Evolutionary conservation across 2,329 filamentous ascomycete genomes (phyloP).

Genomic region (Colletotrichum musae): DNA sequence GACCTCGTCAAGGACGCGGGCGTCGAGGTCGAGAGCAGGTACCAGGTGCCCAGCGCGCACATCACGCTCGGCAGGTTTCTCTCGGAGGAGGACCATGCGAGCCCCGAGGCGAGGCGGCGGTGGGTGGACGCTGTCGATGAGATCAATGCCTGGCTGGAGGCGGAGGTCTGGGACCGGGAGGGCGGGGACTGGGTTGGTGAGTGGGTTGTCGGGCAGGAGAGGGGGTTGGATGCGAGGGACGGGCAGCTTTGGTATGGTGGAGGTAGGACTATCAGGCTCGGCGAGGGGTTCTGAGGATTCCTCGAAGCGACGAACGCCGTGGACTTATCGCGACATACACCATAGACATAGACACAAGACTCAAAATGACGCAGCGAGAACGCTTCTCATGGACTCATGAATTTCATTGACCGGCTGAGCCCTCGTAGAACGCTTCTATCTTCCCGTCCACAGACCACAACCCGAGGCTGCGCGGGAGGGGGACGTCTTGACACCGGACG

Average conservation of each 20-base stretch:
- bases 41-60: conserved; percentile 91
- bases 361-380: neutral
- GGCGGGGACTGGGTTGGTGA: conserved; percentile 69
- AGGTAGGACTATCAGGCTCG: conserved; percentile 77
- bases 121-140: conserved; percentile 81
- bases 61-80: conserved; percentile 90
- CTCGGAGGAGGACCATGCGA: conserved; percentile 73
- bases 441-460: conserved; percentile 20
- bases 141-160: conserved; percentile 82
- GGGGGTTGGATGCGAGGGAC: conserved; percentile 80
- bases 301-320: neutral
- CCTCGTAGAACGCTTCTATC: conserved; percentile 34
- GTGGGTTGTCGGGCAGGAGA: conserved; percentile 91
- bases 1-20: conserved; percentile 72
- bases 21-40: conserved; percentile 81
- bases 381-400: conserved; percentile 35
- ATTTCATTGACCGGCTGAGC: conserved; percentile 41
- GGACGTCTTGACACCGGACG: conserved; percentile 2
- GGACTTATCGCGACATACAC: neutral
- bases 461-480: neutral
- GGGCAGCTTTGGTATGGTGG: conserved; percentile 91
- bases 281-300: conserved; percentile 69
- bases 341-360: neutral
- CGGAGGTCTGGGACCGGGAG: conserved; percentile 76
- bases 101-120: conserved; percentile 68